phyloP scores from a whole-genome alignment of 768 basidiomycete species.

The Cyclocybe aegerita region DNA sequence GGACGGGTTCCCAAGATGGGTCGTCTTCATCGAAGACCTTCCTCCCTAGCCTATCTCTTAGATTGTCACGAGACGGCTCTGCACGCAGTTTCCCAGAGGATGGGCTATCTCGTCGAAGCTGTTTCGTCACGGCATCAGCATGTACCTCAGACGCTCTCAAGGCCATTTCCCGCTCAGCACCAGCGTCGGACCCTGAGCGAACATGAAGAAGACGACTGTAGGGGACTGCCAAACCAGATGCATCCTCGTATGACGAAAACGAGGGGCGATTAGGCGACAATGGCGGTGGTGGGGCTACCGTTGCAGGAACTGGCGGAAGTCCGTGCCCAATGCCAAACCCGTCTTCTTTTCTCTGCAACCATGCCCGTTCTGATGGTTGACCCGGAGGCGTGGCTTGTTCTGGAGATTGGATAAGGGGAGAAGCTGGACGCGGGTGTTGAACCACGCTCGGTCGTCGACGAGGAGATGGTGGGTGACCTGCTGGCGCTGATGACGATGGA shows the following conservation, averaged over 20 bases:
- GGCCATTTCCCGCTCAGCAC: slow-evolving; percentile 44
- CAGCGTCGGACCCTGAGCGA: slow-evolving; percentile 53
- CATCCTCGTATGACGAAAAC: slow-evolving; percentile 37
- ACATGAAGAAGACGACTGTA: slow-evolving; percentile 32
- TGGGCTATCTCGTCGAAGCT: slow-evolving; percentile 26
- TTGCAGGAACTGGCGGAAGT: slow-evolving; percentile 18
- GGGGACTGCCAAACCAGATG: slow-evolving; percentile 27
- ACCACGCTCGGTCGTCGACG: slow-evolving; percentile 36
- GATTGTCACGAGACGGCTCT: slow-evolving; percentile 32
- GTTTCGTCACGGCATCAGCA: slow-evolving; percentile 27
- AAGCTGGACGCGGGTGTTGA: slow-evolving; percentile 29
- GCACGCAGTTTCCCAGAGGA: slow-evolving; percentile 26
- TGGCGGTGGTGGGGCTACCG: slow-evolving; percentile 41
- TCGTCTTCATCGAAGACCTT: slow-evolving; percentile 20
- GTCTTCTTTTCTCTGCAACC: slow-evolving; percentile 26
- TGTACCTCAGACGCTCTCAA: slow-evolving; percentile 39
- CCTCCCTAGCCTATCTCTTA: slow-evolving; percentile 9
- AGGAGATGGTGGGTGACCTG: slow-evolving; percentile 37
- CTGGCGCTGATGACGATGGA: slow-evolving; percentile 16
- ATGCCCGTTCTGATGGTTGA: slow-evolving; percentile 15
- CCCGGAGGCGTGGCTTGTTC: slow-evolving; percentile 34
- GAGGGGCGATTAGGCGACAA: slow-evolving; percentile 44
- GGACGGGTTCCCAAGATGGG: slow-evolving; percentile 16
- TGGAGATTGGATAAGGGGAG: slow-evolving; percentile 31
- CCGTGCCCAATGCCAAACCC: slow-evolving; percentile 23